phyloP scores from a whole-genome alignment of 441 rosid species.

The Pelargonium cotyledonis region DNA sequence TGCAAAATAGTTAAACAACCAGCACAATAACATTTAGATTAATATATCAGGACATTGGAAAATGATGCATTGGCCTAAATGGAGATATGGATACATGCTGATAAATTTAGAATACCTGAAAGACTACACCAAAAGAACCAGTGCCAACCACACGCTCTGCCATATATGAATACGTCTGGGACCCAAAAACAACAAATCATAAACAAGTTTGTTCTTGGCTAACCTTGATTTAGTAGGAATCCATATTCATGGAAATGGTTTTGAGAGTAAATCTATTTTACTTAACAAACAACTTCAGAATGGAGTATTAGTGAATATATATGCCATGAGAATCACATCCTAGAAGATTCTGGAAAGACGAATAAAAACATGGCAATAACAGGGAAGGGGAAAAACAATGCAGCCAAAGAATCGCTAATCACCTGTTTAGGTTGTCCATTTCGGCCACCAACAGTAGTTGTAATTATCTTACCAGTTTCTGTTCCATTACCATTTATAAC shows the following conservation, averaged over 20 bases:
- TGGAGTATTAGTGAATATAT: not conserved
- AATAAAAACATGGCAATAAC: not conserved
- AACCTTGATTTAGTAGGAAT: not conserved
- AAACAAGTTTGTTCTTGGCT: not conserved
- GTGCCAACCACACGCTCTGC: constrained; percentile 96
- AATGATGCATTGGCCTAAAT: too few relatives aligned
- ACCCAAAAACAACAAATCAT: not conserved
- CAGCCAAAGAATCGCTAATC: not conserved
- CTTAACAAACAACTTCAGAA: not conserved
- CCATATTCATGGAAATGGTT: not conserved
- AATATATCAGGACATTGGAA: too few relatives aligned
- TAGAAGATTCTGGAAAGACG: not conserved
- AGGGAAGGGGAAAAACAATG: not conserved
- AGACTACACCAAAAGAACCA: constrained; percentile 92
- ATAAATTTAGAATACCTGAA: constrained; percentile 41
- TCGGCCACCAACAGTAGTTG: constrained; percentile 77
- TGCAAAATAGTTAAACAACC: constrained; percentile 15
- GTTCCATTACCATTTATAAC: constrained; percentile 82
- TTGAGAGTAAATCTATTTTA: not conserved
- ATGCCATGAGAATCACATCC: not conserved
- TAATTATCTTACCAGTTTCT: constrained; percentile 83
- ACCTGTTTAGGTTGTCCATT: constrained; percentile 94
- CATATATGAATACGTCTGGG: constrained; percentile 35
- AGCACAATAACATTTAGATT: too few relatives aligned
- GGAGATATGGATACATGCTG: too few relatives aligned